A percentile compares a stretch with the other conserved stretches of the same genome.
These are phyloP conservation scores for Talaromyces sp. DNA, from an alignment of 2,329 filamentous ascomycete genomes.

Conservation along the genomic window DNA sequence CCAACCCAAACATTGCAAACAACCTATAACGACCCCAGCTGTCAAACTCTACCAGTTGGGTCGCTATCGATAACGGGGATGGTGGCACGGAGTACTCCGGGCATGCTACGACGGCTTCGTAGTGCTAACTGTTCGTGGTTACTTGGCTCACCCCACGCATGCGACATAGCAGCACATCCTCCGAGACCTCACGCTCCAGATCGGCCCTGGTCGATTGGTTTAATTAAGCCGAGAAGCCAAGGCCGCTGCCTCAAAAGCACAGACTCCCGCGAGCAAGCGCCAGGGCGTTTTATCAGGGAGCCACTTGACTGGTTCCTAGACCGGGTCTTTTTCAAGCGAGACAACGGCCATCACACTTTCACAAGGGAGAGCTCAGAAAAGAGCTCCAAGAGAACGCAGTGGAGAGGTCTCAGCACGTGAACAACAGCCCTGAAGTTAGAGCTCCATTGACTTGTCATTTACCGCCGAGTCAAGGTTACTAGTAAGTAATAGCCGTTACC, in stretches of 20 bases:
- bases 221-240: not conserved
- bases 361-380: not conserved
- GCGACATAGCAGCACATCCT: not conserved
- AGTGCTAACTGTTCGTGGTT: not conserved
- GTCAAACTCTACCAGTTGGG: not conserved
- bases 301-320: not conserved
- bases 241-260: not conserved
- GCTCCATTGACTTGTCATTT: not conserved
- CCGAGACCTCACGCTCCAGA: not conserved
- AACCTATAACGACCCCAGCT: not conserved
- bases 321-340: not conserved
- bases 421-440: not conserved
- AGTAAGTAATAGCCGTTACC: not conserved
- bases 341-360: not conserved
- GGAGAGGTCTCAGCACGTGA: not conserved
- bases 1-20: not conserved
- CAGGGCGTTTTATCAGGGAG: not conserved
- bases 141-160: not conserved
- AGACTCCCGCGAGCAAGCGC: not conserved
- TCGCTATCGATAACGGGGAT: not conserved
- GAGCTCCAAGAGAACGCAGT: no score
- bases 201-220: not conserved
- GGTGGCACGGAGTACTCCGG: not conserved
- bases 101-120: not conserved
- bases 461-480: not conserved